Base-by-base conservation (phyloP, 768 basidiomycete species). In the Lyophyllum decastes region DNA sequence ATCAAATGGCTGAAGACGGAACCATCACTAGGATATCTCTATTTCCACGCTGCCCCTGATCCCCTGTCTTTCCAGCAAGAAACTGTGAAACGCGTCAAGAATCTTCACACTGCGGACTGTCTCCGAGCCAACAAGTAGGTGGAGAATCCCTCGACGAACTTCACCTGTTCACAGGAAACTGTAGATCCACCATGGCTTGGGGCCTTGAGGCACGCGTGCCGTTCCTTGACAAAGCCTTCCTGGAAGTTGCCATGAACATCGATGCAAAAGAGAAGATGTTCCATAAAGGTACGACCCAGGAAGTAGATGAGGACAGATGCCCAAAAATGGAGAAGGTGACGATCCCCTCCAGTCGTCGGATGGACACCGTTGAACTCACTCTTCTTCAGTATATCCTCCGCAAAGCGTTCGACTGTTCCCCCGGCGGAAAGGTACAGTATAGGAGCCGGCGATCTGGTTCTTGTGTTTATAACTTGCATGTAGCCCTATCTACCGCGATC, bases 111-210 rank as follows among this genome's bases (percentile, higher is more conserved):
- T 0, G 81, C 96, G 12, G 97, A 99, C 70, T 99, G 97, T 71
- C 83, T 99, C 55, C 87, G 97, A 52, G 97, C 97, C 58, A 99
- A 99, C 85, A 99, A 99, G 93, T 92, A 59, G 62, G 82, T 69
- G 30, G n/a, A 43, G 11, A 17, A 43, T 48, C 58, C 49, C 2
- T 38, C 46, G 49, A 45, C 35, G 33, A 2, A 33, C 33, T 57
- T 51, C 44, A 44, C 17, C 41, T 27, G 40, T 27, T 25, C 33
- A 59, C 27, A 25, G 44, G 30, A 41, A 40, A 43, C 49, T 57
- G 45, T 44, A 92, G 92, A 69, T 97, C 95, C 25, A 98, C 97
- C 8, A 98, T 99, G 97, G 97, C 97, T 0, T 99, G 96, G 95
- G 97, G 97, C 61, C 86, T 99, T 47, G 97, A 99, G 72, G 95